Evolutionary conservation across 257 asterid species (phyloP).

Genomic region (Jasminum sambac): DNA sequence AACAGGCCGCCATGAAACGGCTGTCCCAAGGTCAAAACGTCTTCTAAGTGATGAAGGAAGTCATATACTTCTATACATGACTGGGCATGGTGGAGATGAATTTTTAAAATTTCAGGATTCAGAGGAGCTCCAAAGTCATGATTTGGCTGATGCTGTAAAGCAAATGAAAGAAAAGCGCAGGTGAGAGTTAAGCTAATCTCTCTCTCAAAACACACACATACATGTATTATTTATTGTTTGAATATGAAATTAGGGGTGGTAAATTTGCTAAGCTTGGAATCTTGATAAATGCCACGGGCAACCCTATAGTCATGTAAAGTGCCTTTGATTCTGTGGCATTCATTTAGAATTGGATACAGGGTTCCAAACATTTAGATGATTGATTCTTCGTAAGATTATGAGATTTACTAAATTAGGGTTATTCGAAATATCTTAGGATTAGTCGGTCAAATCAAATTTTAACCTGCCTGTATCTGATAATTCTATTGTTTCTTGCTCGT

Average conservation of each 20-base stretch:
- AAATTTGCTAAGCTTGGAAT: too few relatives aligned
- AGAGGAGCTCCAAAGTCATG: constrained; percentile 99
- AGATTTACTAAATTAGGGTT: not conserved
- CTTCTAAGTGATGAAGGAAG: constrained; percentile 99
- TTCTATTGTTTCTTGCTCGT: constrained; percentile 25
- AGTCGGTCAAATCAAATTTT: constrained; percentile 12
- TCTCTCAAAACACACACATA: too few relatives aligned
- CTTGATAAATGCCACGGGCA: too few relatives aligned
- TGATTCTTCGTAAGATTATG: not conserved
- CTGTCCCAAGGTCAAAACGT: constrained; percentile 95
- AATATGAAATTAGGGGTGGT: too few relatives aligned
- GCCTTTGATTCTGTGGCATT: too few relatives aligned
- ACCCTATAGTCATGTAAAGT: too few relatives aligned
- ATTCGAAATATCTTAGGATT: not conserved
- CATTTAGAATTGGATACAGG: too few relatives aligned
- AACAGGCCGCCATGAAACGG: constrained; percentile 92
- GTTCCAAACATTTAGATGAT: too few relatives aligned
- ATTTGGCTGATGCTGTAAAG: constrained; percentile 93
- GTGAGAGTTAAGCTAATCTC: constrained; percentile 31
- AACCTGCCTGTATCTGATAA: constrained; percentile 10
- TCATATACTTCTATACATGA: constrained; percentile 92
- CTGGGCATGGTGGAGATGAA: constrained; percentile 99
- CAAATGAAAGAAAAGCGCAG: constrained; percentile 99
- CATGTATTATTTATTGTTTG: too few relatives aligned
- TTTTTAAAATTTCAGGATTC: constrained; percentile 97